phyloP scores from a whole-genome alignment of 345 rosid genomes.

The Arabis alpina region DNA sequence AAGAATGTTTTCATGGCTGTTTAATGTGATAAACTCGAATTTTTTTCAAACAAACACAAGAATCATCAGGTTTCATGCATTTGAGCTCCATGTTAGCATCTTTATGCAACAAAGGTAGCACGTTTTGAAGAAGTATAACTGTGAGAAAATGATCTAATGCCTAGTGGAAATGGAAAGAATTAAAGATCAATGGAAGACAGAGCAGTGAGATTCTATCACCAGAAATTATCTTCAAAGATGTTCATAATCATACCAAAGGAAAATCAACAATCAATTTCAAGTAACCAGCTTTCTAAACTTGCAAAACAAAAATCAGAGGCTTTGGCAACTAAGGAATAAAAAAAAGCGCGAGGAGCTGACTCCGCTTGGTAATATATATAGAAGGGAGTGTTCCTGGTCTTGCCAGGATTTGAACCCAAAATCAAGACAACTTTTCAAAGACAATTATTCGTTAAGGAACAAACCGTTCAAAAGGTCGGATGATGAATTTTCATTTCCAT shows the following conservation, averaged over 20 bases:
- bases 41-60: too few relatives aligned
- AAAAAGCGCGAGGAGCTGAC: neutral
- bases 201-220: conserved; percentile 5
- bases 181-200: conserved; percentile 2
- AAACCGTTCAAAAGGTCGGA: conserved; percentile 61
- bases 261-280: neutral
- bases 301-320: conserved; percentile 8
- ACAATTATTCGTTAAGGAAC: conserved; percentile 47
- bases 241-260: conserved; percentile 14
- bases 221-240: conserved; percentile 10
- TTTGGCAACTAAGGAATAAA: neutral
- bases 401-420: conserved; percentile 5
- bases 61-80: too few relatives aligned
- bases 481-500: conserved; percentile 49
- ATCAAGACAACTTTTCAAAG: conserved; percentile 1
- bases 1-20: too few relatives aligned
- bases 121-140: neutral
- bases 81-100: too few relatives aligned
- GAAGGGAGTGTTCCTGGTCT: conserved; percentile 7
- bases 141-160: neutral
- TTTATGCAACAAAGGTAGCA: too few relatives aligned
- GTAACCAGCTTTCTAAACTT: neutral
- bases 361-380: neutral
- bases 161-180: too few relatives aligned
- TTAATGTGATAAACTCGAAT: too few relatives aligned